Evolutionary conservation across 805 yeast genomes (phyloP).

Genomic region (Suhomyces xylopsoci): DNA sequence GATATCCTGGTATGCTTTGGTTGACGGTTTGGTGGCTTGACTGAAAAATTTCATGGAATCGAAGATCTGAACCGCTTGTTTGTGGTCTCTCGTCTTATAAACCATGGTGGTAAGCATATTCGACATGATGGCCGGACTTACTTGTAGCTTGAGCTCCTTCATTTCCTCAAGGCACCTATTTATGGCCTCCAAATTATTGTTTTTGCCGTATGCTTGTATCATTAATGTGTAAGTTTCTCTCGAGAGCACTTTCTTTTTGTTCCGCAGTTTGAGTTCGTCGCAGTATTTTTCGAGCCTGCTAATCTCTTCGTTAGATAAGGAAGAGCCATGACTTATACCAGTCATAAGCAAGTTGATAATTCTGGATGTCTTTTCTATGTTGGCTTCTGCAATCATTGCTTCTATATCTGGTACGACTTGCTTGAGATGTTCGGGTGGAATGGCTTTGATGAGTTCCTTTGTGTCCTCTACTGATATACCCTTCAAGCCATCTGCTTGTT

Average conservation of each 20-base stretch:
- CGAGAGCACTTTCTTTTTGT: conserved; percentile 26
- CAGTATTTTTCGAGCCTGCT: conserved; percentile 31
- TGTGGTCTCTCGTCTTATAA: conserved; percentile 44
- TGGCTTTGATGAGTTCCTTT: conserved; percentile 32
- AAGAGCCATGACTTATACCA: conserved; percentile 26
- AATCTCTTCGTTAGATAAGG: conserved; percentile 19
- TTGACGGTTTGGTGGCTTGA: conserved; percentile 60
- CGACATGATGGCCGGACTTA: conserved; percentile 48
- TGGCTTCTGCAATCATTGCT: conserved; percentile 33
- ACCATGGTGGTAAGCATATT: conserved; percentile 62
- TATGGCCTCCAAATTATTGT: conserved; percentile 34
- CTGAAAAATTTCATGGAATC: conserved; percentile 84
- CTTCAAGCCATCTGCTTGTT: conserved; percentile 33
- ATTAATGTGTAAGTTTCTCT: conserved; percentile 43
- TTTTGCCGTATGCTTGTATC: conserved; percentile 46
- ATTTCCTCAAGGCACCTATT: conserved; percentile 37
- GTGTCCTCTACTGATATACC: conserved; percentile 32
- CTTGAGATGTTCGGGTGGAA: conserved; percentile 39
- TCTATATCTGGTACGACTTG: conserved; percentile 35
- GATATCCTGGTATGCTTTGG: conserved; percentile 66
- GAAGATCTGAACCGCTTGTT: conserved; percentile 70
- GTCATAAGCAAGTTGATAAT: conserved; percentile 38
- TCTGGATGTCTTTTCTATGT: conserved; percentile 25
- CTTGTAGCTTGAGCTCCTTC: conserved; percentile 35
- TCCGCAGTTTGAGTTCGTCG: conserved; percentile 17